These are phyloP conservation scores for Boletus insuetus DNA, from an alignment of 768 basidiomycete genomes.

Conservation along the genomic window DNA sequence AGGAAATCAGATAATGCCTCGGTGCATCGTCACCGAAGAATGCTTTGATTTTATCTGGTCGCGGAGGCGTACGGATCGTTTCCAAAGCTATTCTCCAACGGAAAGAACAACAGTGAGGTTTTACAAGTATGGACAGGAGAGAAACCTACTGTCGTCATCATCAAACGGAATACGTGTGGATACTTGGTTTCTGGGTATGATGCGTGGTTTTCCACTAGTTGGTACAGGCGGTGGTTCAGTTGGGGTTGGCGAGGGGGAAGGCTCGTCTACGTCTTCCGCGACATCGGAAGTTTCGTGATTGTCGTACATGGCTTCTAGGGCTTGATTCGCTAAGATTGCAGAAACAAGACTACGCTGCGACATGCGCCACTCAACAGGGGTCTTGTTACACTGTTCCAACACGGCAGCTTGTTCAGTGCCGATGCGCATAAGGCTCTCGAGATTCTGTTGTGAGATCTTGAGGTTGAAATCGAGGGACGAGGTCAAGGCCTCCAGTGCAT, in stretches of 20 bases:
- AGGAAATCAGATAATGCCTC: conserved; percentile 37
- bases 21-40: conserved; percentile 54
- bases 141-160: conserved; percentile 16
- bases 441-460: conserved; percentile 34
- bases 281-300: conserved; percentile 6
- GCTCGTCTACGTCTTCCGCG: conserved; percentile 1
- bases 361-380: conserved; percentile 45
- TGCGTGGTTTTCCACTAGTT: conserved; percentile 6
- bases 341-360: conserved; percentile 40
- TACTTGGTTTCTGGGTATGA: background rate
- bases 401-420: conserved; percentile 42
- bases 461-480: conserved; percentile 35
- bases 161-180: conserved; percentile 4
- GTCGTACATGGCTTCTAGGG: conserved; percentile 17
- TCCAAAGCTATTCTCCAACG: conserved; percentile 12
- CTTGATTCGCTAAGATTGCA: conserved; percentile 23
- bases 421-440: conserved; percentile 37
- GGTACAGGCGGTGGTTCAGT: conserved; percentile 10
- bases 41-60: conserved; percentile 43
- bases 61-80: conserved; percentile 15
- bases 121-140: background rate
- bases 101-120: background rate
- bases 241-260: background rate
- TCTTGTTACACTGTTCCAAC: conserved; percentile 37
- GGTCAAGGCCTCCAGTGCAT: conserved; percentile 29